Conservation (phyloP, 2,329 filamentous ascomycete species). For the Tolypocladium paradoxum region DNA sequence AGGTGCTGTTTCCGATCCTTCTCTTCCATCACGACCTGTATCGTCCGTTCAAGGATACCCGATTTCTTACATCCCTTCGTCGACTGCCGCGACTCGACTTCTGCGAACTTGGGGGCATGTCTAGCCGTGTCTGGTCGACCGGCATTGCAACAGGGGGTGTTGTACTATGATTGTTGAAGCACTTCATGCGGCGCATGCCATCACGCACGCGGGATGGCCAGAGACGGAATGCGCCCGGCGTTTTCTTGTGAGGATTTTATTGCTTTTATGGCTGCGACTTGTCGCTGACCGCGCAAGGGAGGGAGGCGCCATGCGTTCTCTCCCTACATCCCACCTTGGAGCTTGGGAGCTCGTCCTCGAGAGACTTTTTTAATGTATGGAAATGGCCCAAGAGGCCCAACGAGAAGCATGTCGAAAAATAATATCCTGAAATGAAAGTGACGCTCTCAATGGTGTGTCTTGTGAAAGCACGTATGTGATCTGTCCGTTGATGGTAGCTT, state of each 20-base stretch:
- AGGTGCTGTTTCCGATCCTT: neutral
- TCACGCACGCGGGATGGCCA: constrained; percentile 5
- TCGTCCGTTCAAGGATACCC: constrained; percentile 2
- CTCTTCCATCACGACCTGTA: neutral
- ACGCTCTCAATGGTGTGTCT: neutral
- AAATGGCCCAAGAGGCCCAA: neutral
- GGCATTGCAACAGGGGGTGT: neutral
- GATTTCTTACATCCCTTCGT: constrained; percentile 1
- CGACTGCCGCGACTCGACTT: neutral
- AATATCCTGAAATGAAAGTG: neutral
- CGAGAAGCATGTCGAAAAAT: neutral
- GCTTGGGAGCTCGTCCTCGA: neutral
- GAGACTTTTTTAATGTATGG: neutral
- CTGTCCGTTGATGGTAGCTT: too few species aligned
- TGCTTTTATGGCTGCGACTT: neutral
- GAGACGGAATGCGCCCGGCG: constrained; percentile 13
- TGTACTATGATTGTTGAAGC: constrained; percentile 11
- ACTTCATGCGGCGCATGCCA: constrained; percentile 8
- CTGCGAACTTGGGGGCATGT: neutral
- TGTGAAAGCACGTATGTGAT: neutral
- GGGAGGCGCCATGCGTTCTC: neutral
- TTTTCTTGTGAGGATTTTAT: constrained; percentile 10
- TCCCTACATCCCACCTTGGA: neutral
- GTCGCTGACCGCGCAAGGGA: neutral
- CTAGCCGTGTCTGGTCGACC: neutral